These are phyloP conservation scores for Erysimum cheiranthoides DNA, from an alignment of 345 rosid species.

Conservation along the genomic window DNA sequence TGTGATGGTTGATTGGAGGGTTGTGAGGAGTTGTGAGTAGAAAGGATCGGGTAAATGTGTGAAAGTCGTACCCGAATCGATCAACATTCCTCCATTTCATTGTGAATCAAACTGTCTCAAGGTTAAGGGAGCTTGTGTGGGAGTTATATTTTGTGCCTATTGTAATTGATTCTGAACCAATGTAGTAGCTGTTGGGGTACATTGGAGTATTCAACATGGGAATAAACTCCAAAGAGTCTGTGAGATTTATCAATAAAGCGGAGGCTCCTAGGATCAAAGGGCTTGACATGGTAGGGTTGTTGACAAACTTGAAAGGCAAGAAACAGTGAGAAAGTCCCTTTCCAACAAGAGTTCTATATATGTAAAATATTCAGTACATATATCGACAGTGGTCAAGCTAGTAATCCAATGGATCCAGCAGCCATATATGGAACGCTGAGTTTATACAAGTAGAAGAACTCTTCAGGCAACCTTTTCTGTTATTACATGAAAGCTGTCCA, in stretches of 20 bases:
- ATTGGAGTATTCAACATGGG: slow-evolving; percentile 66
- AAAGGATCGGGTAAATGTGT: slow-evolving; percentile 78
- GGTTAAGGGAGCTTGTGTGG: slow-evolving; percentile 53
- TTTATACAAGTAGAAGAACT: slow-evolving; percentile 91
- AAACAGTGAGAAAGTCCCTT: slow-evolving; percentile 88
- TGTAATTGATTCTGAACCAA: slow-evolving; percentile 68
- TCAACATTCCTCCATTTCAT: slow-evolving; percentile 83
- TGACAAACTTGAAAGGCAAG: slow-evolving; percentile 80
- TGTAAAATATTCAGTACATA: slow-evolving; percentile 66
- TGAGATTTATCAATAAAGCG: slow-evolving; percentile 51
- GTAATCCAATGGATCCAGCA: slow-evolving; percentile 82
- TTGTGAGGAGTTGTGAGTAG: slow-evolving; percentile 64
- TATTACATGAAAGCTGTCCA: slow-evolving; percentile 3
- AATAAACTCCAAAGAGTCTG: slow-evolving; percentile 62
- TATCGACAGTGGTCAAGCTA: slow-evolving; percentile 86
- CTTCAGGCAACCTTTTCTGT: slow-evolving; percentile 50
- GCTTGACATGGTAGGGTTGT: slow-evolving; percentile 77
- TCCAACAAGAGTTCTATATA: too few species aligned
- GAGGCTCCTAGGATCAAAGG: slow-evolving; percentile 68
- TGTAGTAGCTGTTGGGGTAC: slow-evolving; percentile 77
- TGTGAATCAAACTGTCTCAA: slow-evolving; percentile 70
- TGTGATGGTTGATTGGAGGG: slow-evolving; percentile 51
- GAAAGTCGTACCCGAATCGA: slow-evolving; percentile 89
- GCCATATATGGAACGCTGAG: slow-evolving; percentile 86
- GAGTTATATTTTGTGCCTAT: slow-evolving; percentile 53